Evolutionary conservation across 768 basidiomycete genomes (phyloP).

Genomic region (Lyophyllum shimeji): DNA sequence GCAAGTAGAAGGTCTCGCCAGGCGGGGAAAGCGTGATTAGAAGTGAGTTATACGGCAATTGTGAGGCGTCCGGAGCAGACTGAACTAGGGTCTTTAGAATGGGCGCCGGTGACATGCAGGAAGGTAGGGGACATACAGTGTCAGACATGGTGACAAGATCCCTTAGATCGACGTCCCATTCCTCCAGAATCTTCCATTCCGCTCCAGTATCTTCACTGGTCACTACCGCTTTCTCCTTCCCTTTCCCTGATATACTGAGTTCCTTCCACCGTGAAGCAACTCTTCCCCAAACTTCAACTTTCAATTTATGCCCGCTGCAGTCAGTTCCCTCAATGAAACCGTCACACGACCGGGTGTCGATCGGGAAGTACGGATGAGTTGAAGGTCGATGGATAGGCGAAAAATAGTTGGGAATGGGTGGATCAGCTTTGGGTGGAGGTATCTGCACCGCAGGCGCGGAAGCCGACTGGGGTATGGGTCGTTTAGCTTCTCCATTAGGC

Average conservation of each 20-base stretch:
- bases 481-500: conserved; percentile 20
- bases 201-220: conserved; percentile 7
- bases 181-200: conserved; percentile 65
- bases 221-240: conserved; percentile 32
- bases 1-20: conserved; percentile 59
- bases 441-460: conserved; percentile 7
- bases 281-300: conserved; percentile 61
- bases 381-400: conserved; percentile 82
- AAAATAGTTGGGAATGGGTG: conserved; percentile 59
- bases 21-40: conserved; percentile 64
- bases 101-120: not conserved
- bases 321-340: conserved; percentile 60
- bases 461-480: conserved; percentile 11
- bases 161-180: conserved; percentile 64
- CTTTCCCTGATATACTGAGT: conserved; percentile 44
- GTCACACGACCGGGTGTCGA: conserved; percentile 49
- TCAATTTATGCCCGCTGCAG: conserved; percentile 49
- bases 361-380: conserved; percentile 73
- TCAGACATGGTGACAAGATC: conserved; percentile 58
- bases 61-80: conserved; percentile 29
- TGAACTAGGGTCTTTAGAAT: conserved; percentile 20
- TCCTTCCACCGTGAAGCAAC: conserved; percentile 25
- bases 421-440: conserved; percentile 25
- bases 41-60: conserved; percentile 73
- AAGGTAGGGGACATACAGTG: conserved; percentile 47